A percentile compares a stretch with the other conserved stretches of the same genome.
Evolutionary conservation across 805 yeast species (phyloP).

Genomic region (Candida verbasci): DNA sequence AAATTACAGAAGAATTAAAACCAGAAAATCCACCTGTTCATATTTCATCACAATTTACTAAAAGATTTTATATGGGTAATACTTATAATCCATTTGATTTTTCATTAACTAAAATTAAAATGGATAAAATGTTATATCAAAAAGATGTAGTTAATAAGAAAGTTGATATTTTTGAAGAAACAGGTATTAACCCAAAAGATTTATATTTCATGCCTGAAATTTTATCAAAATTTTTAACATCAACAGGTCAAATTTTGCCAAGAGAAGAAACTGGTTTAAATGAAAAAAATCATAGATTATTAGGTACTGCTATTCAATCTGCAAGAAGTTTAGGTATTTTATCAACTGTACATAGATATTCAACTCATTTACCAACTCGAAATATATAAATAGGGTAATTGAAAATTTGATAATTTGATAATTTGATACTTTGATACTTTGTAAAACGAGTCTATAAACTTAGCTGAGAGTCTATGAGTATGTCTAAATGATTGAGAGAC

Average conservation of each 20-base stretch:
- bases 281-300: constrained; percentile 60
- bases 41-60: constrained; percentile 31
- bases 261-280: constrained; percentile 67
- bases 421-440: no score
- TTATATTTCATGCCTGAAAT: constrained; percentile 69
- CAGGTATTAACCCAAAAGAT: constrained; percentile 62
- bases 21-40: constrained; percentile 28
- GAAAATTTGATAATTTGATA: no score
- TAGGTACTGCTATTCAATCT: constrained; percentile 75
- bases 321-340: constrained; percentile 77
- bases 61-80: constrained; percentile 45
- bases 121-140: constrained; percentile 39
- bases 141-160: constrained; percentile 14
- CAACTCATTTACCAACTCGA: constrained; percentile 40
- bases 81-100: constrained; percentile 84
- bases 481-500: no score
- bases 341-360: constrained; percentile 67
- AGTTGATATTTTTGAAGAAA: constrained; percentile 38
- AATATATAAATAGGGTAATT: constrained; percentile 18
- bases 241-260: constrained; percentile 74
- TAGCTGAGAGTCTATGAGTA: no score
- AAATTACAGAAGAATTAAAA: constrained; percentile 25
- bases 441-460: no score
- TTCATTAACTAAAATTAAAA: constrained; percentile 51
- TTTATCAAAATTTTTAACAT: constrained; percentile 59